Percentiles rank a stretch among this genome's conserved stretches.
Evolutionary conservation across 305 asterid genomes (phyloP).

Genomic region (Fraxinus baroniana): DNA sequence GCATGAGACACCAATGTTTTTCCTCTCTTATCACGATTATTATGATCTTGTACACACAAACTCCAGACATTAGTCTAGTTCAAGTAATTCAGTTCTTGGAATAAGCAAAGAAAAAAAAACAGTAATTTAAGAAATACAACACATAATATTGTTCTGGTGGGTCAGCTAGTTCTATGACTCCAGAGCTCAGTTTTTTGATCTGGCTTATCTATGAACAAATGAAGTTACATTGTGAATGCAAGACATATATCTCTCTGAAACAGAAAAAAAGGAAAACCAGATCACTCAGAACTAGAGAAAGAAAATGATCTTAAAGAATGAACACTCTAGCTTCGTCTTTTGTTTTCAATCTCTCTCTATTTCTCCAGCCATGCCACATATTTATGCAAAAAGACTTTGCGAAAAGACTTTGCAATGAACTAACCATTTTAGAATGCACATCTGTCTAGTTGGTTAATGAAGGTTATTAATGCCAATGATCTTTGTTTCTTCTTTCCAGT

Average conservation of each 20-base stretch:
- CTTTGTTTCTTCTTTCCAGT: not conserved
- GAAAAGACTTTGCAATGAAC: not conserved
- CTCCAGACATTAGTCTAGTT: not conserved
- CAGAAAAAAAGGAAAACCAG: not conserved
- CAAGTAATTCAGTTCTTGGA: not conserved
- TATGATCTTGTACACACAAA: not conserved
- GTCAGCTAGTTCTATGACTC: not conserved
- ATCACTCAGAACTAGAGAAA: not conserved
- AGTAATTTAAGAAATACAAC: not conserved
- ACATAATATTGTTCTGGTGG: not conserved
- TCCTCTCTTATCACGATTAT: not conserved
- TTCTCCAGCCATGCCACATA: not conserved
- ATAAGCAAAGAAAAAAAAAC: not conserved
- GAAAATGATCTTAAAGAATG: not conserved
- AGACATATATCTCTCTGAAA: not conserved
- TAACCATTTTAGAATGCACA: not conserved
- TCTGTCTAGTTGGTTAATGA: not conserved
- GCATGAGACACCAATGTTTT: not conserved
- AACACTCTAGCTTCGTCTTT: not conserved
- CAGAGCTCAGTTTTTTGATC: not conserved
- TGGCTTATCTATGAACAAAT: not conserved
- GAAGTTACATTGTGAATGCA: not conserved
- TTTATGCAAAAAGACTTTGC: not conserved
- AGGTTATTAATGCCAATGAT: not conserved
- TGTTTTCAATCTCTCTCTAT: not conserved